phyloP scores from a whole-genome alignment of 2,329 filamentous ascomycete genomes.

The Ophiostoma triangulosporum region DNA sequence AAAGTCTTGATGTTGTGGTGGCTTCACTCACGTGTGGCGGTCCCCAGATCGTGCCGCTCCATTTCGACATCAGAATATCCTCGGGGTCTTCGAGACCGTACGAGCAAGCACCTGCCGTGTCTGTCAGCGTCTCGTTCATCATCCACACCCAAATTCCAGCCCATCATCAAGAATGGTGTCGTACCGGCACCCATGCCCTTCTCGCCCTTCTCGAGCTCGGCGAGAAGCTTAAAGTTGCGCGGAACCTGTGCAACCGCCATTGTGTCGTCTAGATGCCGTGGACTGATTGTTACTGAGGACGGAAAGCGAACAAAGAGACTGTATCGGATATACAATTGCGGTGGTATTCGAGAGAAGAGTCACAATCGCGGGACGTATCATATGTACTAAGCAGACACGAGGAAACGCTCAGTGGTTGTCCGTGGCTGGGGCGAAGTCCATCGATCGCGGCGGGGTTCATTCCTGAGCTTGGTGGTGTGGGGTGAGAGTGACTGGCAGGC shows the following conservation, averaged over 20 bases:
- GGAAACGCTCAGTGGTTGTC: neutral
- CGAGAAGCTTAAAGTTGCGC: constrained; percentile 88
- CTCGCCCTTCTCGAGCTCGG: constrained; percentile 98
- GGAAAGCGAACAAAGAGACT: too few relatives aligned
- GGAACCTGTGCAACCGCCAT: constrained; percentile 50
- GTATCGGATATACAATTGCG: too few relatives aligned
- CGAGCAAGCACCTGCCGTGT: constrained; percentile 72
- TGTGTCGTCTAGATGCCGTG: constrained; percentile 3
- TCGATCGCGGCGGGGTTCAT: constrained; percentile 6
- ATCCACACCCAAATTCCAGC: neutral
- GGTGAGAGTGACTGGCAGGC: neutral
- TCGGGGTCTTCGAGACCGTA: constrained; percentile 91
- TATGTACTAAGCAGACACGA: neutral
- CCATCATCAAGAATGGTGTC: constrained; percentile 14
- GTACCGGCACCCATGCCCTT: constrained; percentile 85
- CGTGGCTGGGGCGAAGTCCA: neutral
- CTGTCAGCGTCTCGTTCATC: neutral
- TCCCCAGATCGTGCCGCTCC: constrained; percentile 95
- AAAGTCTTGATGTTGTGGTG: too few relatives aligned
- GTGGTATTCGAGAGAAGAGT: neutral
- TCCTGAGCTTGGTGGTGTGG: neutral
- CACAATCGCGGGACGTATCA: neutral
- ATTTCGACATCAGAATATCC: constrained; percentile 93
- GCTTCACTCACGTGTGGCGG: constrained; percentile 71
- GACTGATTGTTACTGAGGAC: neutral